phyloP scores from a whole-genome alignment of 108 stramenopile genomes.

The Skeletonema menzelii region DNA sequence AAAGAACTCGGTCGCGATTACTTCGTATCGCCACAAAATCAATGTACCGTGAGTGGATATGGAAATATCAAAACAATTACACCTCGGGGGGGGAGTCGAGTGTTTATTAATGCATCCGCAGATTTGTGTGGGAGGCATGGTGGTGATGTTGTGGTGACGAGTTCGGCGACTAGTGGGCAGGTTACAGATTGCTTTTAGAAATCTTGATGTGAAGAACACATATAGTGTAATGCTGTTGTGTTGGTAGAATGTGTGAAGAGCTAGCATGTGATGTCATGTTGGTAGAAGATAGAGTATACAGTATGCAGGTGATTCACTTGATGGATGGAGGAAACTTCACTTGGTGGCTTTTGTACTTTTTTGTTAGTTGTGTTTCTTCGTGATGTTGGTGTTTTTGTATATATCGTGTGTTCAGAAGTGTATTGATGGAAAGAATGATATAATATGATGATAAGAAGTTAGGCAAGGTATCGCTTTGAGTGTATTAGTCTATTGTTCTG shows the following conservation, averaged over 20 bases:
- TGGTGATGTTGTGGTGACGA: constrained; percentile 16
- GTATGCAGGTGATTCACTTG: too few species aligned
- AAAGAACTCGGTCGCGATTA: constrained; percentile 50
- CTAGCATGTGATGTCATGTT: background rate
- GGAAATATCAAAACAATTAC: constrained; percentile 57
- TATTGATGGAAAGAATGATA: background rate
- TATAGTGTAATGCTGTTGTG: background rate
- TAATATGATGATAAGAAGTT: background rate
- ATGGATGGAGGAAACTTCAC: too few species aligned
- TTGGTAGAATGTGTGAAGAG: too few species aligned
- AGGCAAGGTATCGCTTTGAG: too few species aligned
- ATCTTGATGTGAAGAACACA: background rate
- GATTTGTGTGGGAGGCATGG: constrained; percentile 36
- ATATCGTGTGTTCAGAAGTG: background rate
- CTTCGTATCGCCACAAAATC: constrained; percentile 35
- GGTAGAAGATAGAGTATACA: background rate
- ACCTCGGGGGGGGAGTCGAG: constrained; percentile 41
- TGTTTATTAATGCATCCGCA: constrained; percentile 35
- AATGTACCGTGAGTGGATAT: constrained; percentile 49
- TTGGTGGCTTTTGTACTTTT: background rate
- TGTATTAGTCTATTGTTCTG: too few species aligned
- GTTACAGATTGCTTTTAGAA: constrained; percentile 51
- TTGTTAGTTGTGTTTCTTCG: background rate
- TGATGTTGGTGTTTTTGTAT: background rate
- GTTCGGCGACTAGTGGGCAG: constrained; percentile 36